These are phyloP conservation scores for Cladosporium sp. DNA, from an alignment of 2,329 filamentous ascomycete species.

Conservation along the genomic window DNA sequence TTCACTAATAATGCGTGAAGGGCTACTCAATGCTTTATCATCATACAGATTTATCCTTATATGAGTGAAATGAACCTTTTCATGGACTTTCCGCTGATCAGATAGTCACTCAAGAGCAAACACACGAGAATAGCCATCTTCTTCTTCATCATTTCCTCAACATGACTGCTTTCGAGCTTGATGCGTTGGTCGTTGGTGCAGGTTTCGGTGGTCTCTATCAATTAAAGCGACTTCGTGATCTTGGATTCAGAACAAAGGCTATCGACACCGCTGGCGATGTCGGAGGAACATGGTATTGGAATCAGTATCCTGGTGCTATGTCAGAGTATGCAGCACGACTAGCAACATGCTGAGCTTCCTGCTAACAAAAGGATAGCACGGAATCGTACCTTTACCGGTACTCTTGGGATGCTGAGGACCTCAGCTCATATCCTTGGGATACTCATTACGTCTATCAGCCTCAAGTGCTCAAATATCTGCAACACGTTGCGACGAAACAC, in stretches of 20 bases:
- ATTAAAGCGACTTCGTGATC: conserved; percentile 37
- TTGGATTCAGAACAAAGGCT: conserved; percentile 23
- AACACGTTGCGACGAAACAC: conserved; percentile 31
- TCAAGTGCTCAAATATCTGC: conserved; percentile 33
- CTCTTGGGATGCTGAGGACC: conserved; percentile 28
- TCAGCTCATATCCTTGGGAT: conserved; percentile 32
- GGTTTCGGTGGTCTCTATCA: conserved; percentile 39
- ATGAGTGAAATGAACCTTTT: not conserved
- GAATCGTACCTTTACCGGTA: conserved; percentile 23
- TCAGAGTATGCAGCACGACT: conserved; percentile 38
- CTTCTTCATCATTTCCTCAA: not conserved
- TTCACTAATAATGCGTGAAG: not conserved
- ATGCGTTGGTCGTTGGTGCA: conserved; percentile 33
- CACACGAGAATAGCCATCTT: not conserved
- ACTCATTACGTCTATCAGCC: conserved; percentile 33
- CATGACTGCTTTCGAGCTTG: conserved; percentile 10
- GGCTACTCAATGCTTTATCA: not conserved
- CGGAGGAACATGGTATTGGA: conserved; percentile 32
- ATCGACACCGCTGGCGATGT: conserved; percentile 27
- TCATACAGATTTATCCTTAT: not conserved
- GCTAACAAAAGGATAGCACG: conserved; percentile 20
- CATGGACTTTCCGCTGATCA: too few relatives aligned
- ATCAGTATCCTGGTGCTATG: conserved; percentile 22
- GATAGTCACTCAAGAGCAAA: too few relatives aligned
- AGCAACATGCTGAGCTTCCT: conserved; percentile 30